Evolutionary conservation across 257 asterid genomes (phyloP).

Genomic region (Penstemon barbatus): DNA sequence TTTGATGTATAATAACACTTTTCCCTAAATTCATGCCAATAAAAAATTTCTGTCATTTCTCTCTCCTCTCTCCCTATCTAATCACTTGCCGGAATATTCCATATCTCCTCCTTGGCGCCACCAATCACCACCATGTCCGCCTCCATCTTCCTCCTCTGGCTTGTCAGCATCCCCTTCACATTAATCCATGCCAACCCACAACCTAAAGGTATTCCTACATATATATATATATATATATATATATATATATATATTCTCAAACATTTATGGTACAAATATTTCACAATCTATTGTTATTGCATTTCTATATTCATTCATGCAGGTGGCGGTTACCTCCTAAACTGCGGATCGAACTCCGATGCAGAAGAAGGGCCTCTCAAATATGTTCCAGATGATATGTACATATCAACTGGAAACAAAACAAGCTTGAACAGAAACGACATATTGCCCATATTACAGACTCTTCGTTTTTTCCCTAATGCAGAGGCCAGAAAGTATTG

Average conservation of each 20-base stretch:
- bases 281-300: too few species aligned
- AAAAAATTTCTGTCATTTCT: slow-evolving; percentile 31
- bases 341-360: slow-evolving; percentile 56
- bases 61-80: slow-evolving; percentile 29
- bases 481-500: slow-evolving; percentile 52
- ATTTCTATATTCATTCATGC: background rate
- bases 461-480: slow-evolving; percentile 66
- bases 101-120: slow-evolving; percentile 29
- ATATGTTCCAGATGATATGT: slow-evolving; percentile 54
- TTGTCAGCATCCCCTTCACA: slow-evolving; percentile 55
- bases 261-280: background rate
- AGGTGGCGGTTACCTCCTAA: slow-evolving; percentile 53
- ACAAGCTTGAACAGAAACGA: slow-evolving; percentile 47
- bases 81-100: slow-evolving; percentile 38
- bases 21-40: slow-evolving; percentile 40
- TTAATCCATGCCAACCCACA: slow-evolving; percentile 42
- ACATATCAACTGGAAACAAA: slow-evolving; percentile 53
- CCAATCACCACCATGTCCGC: slow-evolving; percentile 55
- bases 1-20: slow-evolving; percentile 22
- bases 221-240: background rate
- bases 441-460: slow-evolving; percentile 44
- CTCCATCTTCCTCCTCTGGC: slow-evolving; percentile 83
- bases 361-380: slow-evolving; percentile 46
- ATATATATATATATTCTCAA: background rate
- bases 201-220: slow-evolving; percentile 36